Evolutionary conservation across 352 stramenopile genomes (phyloP).

Genomic region (Phytophthora pinifolia): DNA sequence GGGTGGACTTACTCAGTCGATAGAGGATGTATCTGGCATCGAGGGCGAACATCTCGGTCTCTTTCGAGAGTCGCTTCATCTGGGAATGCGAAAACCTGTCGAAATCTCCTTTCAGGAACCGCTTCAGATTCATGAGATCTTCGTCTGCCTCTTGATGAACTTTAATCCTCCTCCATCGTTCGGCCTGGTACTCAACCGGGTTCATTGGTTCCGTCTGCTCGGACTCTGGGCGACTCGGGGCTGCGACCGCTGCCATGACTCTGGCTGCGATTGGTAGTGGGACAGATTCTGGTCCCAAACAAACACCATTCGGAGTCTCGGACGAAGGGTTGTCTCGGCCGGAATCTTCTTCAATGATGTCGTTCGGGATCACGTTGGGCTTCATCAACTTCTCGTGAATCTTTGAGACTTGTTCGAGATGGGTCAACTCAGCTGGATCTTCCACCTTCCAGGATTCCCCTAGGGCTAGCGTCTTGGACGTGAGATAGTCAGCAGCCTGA

Average conservation of each 20-base stretch:
- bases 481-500: too few relatives aligned
- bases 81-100: neutral
- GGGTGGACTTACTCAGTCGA: neutral
- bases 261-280: neutral
- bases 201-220: too few relatives aligned
- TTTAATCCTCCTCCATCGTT: constrained; percentile 5
- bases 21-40: neutral
- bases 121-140: too few relatives aligned
- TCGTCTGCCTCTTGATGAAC: too few relatives aligned
- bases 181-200: neutral
- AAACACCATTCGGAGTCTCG: too few relatives aligned
- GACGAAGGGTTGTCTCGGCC: neutral
- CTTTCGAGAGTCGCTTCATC: neutral
- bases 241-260: neutral
- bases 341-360: too few relatives aligned
- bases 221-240: too few relatives aligned
- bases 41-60: neutral
- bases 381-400: constrained; percentile 7
- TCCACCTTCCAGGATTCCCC: too few relatives aligned
- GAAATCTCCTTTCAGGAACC: constrained; percentile 5
- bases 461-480: too few relatives aligned
- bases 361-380: too few relatives aligned
- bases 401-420: constrained; percentile 6
- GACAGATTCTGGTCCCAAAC: neutral
- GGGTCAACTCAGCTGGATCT: neutral